Evolutionary conservation across 371 early-diverging fungal genomes (phyloP), one percentile per base, ranked within the genome.

Genomic region (Mortierella sp.): DNA sequence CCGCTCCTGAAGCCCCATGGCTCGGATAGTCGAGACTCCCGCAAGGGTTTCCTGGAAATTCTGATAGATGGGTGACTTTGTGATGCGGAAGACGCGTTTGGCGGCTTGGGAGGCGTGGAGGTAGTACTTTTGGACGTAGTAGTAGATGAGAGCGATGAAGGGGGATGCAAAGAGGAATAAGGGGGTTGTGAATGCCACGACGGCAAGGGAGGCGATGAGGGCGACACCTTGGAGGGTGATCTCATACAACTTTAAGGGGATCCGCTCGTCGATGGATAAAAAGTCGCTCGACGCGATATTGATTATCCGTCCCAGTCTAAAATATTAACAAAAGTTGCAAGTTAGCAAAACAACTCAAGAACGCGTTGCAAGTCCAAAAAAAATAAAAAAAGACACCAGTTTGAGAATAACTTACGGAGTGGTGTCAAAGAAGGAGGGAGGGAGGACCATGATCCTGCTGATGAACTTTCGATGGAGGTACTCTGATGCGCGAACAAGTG

Each of bases 401-500:
- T 96, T 95, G 89, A 97, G 98, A 3, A 98, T 96, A 44, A 68
- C 81, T 77, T 74, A 82, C 77, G 98, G 98, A 18, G 97, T 97
- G 44, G 89, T 92, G 63, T 98, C 97, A 82, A 96, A 97, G 90
- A 96, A 97, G 11, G 93, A 88, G 27, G 95, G 80, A 58, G 90
- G 91, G 6, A 95, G 92, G n/a, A 89, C 89, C 75, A 95, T 83
- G 21, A 95, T 88, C 3, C 90, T 82, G 16, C 58, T 65, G 54
- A 95, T 77, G 21, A 94, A 73, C 79, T 65, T 71, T 83, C 46
- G 89, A 85, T 29, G 92, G 70, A 90, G 49, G 70, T 56, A 35
- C 18, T 75, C 60, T 10, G 83, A 75, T 1, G 82, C 88, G 35
- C 84, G 84, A 27, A 87, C 44, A 4, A 76, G 56, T 3, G 74